Evolutionary conservation across 768 basidiomycete genomes (phyloP), one percentile per base, ranked within the genome.

Genomic region (Suillus weaverae): DNA sequence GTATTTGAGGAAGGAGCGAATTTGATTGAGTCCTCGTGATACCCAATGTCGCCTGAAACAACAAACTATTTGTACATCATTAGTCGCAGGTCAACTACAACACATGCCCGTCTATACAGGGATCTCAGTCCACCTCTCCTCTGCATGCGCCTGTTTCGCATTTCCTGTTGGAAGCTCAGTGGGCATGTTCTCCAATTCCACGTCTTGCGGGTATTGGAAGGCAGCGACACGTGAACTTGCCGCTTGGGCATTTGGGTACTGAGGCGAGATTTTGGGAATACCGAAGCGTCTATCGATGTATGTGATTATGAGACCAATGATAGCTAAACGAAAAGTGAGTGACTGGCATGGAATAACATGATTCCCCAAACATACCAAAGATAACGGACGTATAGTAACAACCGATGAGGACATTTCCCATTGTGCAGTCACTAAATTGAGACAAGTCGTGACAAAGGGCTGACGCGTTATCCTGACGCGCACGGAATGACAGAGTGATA

Each of bases 401-500:
- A 22, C 61, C 66, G 22, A 78, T 66, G 4, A 78, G 66, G 3
- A 70, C 66, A 16, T 66, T 61, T 2, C 72, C 73, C 8, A 61
- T 60, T 10, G 64, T 53, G 35, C 75, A 74, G 61, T 71, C 61
- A 0, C 53, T 32, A 13, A 68, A 43, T 1, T 67, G 64, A 36
- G 66, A 66, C 33, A 80, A 77, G 59, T 80, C 77, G 3, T 64
- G 63, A 68, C 75, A 76, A 33, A 78, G 70, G 41, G 62, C 65
- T 30, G 56, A 5, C 13, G 64, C 59, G 10, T 10, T 33, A 10
- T 62, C 70, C 16, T 70, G 72, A n/a, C 66, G 70, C 33, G 75
- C 73, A 54, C 74, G 77, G 53, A 71, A 50, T 1, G 77, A 69
- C 50, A 78, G 60, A 4, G 70, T 66, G 26, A 68, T 33, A 43